Conservation (phyloP, 306 rosid species). For the Corylus avellana region DNA sequence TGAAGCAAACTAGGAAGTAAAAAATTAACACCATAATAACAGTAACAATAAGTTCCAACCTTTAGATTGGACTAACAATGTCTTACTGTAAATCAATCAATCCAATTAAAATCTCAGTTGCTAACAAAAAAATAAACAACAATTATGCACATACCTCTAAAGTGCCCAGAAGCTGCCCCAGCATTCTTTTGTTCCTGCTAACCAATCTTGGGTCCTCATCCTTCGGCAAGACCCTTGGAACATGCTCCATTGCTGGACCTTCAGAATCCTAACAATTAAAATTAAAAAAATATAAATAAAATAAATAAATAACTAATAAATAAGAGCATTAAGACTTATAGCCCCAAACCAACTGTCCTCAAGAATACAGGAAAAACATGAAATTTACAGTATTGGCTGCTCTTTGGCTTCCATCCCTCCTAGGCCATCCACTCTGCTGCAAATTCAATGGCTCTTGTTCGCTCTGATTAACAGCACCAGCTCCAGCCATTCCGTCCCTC, state of each 20-base stretch:
- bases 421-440: constrained; percentile 56
- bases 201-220: constrained; percentile 92
- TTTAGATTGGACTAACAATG: neutral
- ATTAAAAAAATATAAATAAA: neutral
- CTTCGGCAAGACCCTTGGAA: constrained; percentile 86
- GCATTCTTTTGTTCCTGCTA: constrained; percentile 90
- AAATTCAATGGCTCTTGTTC: constrained; percentile 44
- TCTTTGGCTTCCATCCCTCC: constrained; percentile 60
- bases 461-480: constrained; percentile 20
- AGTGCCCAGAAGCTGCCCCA: constrained; percentile 95
- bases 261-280: constrained; percentile 58
- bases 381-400: constrained; percentile 50
- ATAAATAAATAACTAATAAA: neutral
- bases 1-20: neutral
- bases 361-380: constrained; percentile 4
- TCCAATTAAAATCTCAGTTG: neutral
- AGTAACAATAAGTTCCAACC: neutral
- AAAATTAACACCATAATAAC: neutral
- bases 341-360: constrained; percentile 12
- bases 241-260: constrained; percentile 56
- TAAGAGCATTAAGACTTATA: constrained; percentile 16
- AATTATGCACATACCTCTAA: constrained; percentile 60
- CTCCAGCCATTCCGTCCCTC: constrained; percentile 35
- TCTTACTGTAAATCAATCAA: neutral
- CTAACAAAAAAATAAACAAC: constrained; percentile 12